phyloP scores from a whole-genome alignment of 768 basidiomycete genomes.

The Cystoderma amianthinum region DNA sequence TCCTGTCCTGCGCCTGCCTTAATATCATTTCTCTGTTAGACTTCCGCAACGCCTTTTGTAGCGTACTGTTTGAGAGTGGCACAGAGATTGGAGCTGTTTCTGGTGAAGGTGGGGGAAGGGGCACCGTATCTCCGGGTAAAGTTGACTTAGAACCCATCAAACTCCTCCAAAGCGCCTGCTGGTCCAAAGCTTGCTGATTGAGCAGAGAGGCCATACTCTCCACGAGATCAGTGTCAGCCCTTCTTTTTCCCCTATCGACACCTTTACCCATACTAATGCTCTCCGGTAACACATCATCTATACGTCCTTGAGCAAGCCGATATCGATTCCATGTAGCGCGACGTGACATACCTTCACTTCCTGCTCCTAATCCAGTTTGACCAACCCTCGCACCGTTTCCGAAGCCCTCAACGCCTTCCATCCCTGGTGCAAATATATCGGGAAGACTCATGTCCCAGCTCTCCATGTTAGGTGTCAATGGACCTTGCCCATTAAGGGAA shows the following conservation, averaged over 20 bases:
- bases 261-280: neutral
- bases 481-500: conserved; percentile 23
- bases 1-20: conserved; percentile 45
- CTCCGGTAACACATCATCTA: neutral
- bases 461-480: conserved; percentile 28
- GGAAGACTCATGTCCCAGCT: conserved; percentile 26
- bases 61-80: conserved; percentile 1
- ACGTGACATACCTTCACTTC: conserved; percentile 20
- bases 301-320: conserved; percentile 7
- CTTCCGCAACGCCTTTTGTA: conserved; percentile 10
- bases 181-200: no score
- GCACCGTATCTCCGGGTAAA: no score
- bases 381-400: no score
- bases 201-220: neutral
- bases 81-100: neutral
- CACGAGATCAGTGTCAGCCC: conserved; percentile 7
- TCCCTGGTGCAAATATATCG: conserved; percentile 14
- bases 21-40: conserved; percentile 27
- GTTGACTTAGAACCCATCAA: no score
- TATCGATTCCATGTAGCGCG: conserved; percentile 8
- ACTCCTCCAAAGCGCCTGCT: no score
- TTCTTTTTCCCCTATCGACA: conserved; percentile 19
- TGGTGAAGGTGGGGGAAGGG: neutral
- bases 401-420: conserved; percentile 7
- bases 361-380: conserved; percentile 4